Evolutionary conservation across 2,329 filamentous ascomycete species (phyloP), one percentile per base, ranked within the genome.

Genomic region (Biscogniauxia mediterranea): DNA sequence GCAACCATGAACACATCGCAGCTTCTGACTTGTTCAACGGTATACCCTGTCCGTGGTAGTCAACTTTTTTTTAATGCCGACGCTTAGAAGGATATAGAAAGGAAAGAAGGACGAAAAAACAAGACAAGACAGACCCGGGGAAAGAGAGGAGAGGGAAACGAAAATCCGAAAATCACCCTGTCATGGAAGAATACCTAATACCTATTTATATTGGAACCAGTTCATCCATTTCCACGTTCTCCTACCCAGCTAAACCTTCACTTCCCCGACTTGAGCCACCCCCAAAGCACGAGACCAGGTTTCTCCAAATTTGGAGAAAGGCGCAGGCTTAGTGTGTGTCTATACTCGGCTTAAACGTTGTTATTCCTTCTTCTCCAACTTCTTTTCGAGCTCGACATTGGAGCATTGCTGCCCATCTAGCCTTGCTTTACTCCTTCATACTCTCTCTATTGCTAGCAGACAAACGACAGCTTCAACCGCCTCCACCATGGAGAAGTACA

Each of bases 401-500:
- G 5, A 23, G n/a, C n/a, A n/a, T n/a, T n/a, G n/a, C n/a, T n/a
- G n/a, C n/a, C n/a, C n/a, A n/a, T n/a, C n/a, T n/a, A n/a, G n/a
- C n/a, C n/a, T n/a, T n/a, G n/a, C n/a, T n/a, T 23, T 23, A 46
- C 2, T n/a, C 3, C n/a, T 21, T 52, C 17, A 19, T 52, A 5
- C 23, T 13, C 23, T 13, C 23, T 21, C 51, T 7, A 5, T 9
- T 52, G 6, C 17, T 51, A 51, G 23, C 17, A 51, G 52, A 49
- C 54, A 23, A 42, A 13, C 19, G 19, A 23, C n/a, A 21, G 4
- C 28, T 28, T 51, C 20, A 21, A 13, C 8, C 38, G 15, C 32
- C n/a, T 32, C 42, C 50, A 66, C 19, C 3, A 97, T 97, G 93
- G 93, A 97, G 81, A 97, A 96, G 76, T 97, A 92, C 76, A 94